Base-by-base conservation (phyloP, 495 filamentous ascomycete genomes). In the Penicillium soppii region DNA sequence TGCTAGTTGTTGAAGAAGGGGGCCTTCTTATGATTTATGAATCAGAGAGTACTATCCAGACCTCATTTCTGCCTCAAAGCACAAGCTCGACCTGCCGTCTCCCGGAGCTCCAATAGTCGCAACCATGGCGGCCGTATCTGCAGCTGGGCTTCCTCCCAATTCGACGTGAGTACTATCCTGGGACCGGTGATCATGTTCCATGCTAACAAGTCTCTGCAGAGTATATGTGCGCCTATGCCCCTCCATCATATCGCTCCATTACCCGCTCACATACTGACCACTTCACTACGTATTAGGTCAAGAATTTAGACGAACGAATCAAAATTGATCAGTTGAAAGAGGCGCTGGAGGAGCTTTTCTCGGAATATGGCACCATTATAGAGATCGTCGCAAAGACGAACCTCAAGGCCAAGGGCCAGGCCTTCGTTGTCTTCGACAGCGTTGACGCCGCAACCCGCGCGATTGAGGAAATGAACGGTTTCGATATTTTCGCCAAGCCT, bases 331-430 rank as follows among this genome's bases (percentile, higher is more conserved):
- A 83, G 32, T 80, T 98, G 15, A 91, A 86, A 57, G 81, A 86
- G 56, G 80, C 89, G 0, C 78, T 97, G 19, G 62, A 63, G 4
- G 82, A 87, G 59, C 82, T 97, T 63, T 99, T 99, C 74, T 82
- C 82, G 38, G 90, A 96, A 63, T 97, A 91, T 70, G 94, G 94
- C 62, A 88, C 78, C 47, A 81, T 99, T 59, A 73, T 97, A 59
- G 94, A 99, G 51, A 83, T 99, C 50, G 82, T 97, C 47, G 91
- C 91, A 32, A 97, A 97, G 77, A 87, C 79, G 39, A 96, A 92
- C 65, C 75, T 97, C 27, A 91, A 89, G 62, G 88, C 90, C 48
- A 96, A 95, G 69, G 94, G 94, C 37, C 94, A 99, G 72, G 94
- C 94, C 5, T 99, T 99, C 68, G 74, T 99, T 48, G 92, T 99